phyloP scores from a whole-genome alignment of 768 basidiomycete species.

The Hydnomerulius pinastri region DNA sequence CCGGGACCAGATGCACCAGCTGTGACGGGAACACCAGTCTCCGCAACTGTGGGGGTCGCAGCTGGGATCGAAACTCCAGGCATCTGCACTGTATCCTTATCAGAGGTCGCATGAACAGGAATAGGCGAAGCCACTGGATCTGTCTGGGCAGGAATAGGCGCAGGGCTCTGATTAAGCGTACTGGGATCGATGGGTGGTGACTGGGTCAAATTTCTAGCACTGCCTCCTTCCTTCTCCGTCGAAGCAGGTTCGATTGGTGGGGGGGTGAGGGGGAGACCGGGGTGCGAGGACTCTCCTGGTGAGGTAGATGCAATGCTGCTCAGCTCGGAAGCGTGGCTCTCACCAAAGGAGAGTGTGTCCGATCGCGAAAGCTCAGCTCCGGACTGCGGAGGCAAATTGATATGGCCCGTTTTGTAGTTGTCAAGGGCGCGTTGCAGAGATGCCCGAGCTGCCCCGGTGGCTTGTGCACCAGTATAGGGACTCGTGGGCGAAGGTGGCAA shows the following conservation, averaged over 20 bases:
- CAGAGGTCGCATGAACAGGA: slow-evolving; percentile 29
- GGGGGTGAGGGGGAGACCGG: slow-evolving; percentile 45
- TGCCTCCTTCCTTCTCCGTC: slow-evolving; percentile 5
- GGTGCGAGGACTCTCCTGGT: slow-evolving; percentile 26
- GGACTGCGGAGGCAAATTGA: slow-evolving; percentile 48
- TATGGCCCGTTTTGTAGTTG: slow-evolving; percentile 70
- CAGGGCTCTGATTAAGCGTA: slow-evolving; percentile 27
- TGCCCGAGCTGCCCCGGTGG: slow-evolving; percentile 70
- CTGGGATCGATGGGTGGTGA: slow-evolving; percentile 23
- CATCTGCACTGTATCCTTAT: background rate
- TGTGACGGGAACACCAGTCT: slow-evolving; percentile 72
- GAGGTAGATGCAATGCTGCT: slow-evolving; percentile 48
- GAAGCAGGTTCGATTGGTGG: slow-evolving; percentile 31
- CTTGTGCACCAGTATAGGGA: slow-evolving; percentile 63
- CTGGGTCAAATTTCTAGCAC: slow-evolving; percentile 9
- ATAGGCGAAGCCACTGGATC: slow-evolving; percentile 27
- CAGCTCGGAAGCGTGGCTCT: slow-evolving; percentile 78
- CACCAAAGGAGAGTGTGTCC: slow-evolving; percentile 82
- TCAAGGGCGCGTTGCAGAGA: slow-evolving; percentile 79
- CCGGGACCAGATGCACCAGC: slow-evolving; percentile 62
- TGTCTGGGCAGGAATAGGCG: slow-evolving; percentile 23
- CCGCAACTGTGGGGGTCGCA: slow-evolving; percentile 66
- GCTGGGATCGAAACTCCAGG: slow-evolving; percentile 28
- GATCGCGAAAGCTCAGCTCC: slow-evolving; percentile 61
- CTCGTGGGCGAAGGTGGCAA: slow-evolving; percentile 58